Evolutionary conservation across 192 early-diverging fungal species (phyloP).

Genomic region (Dissophora ornata): DNA sequence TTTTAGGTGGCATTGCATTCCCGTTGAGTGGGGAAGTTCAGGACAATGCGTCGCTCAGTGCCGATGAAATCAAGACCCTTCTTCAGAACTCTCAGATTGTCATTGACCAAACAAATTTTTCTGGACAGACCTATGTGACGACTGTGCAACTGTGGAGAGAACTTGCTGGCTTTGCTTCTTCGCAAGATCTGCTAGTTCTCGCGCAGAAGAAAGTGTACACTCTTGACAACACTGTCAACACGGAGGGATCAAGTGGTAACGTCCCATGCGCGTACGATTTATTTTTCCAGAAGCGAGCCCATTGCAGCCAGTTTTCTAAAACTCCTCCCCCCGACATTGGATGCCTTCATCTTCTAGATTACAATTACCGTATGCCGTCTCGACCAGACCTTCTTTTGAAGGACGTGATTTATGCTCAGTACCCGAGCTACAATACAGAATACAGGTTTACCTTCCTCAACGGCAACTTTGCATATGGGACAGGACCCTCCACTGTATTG

Average conservation of each 20-base stretch:
- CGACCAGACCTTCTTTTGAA: constrained; percentile 59
- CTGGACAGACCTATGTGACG: neutral
- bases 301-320: too few species aligned
- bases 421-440: constrained; percentile 22
- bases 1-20: constrained; percentile 34
- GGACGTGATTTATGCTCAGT: constrained; percentile 58
- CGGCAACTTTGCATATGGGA: constrained; percentile 11
- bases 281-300: too few species aligned
- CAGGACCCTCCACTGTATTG: neutral
- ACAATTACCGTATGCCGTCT: constrained; percentile 44
- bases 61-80: constrained; percentile 20
- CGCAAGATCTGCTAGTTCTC: neutral
- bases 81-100: constrained; percentile 24
- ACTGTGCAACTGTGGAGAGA: neutral
- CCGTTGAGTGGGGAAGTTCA: constrained; percentile 20
- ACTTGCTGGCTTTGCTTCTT: constrained; percentile 2
- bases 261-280: too few species aligned
- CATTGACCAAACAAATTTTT: constrained; percentile 36
- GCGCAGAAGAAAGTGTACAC: constrained; percentile 6
- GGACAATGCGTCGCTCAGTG: neutral
- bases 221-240: constrained; percentile 14
- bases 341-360: constrained; percentile 39
- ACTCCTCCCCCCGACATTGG: neutral
- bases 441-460: constrained; percentile 49
- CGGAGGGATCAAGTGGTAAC: constrained; percentile 19